Conservation (phyloP, 495 filamentous ascomycete species). For the Stereocaulon alpinum region DNA sequence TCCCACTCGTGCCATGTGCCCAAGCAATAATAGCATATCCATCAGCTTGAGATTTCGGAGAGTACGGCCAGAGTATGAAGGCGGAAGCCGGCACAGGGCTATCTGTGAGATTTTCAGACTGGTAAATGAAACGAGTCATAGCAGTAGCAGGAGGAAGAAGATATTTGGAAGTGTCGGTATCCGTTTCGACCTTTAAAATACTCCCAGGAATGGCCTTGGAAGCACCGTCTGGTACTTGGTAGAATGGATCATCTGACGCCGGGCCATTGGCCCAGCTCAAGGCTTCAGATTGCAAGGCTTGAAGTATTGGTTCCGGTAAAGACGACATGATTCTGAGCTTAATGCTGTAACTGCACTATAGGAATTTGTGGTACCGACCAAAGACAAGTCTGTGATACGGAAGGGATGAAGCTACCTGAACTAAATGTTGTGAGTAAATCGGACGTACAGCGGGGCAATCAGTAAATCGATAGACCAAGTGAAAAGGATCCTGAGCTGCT, state of each 20-base stretch:
- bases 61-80: neutral
- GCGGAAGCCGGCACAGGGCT: neutral
- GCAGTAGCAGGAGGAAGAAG: conserved; percentile 27
- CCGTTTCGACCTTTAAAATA: conserved; percentile 1
- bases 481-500: too few species aligned
- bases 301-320: too few species aligned
- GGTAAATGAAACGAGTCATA: conserved; percentile 40
- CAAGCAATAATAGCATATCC: conserved; percentile 31
- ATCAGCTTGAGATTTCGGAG: neutral
- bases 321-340: too few species aligned
- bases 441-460: too few species aligned
- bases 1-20: conserved; percentile 39
- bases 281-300: too few species aligned
- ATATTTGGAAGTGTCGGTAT: conserved; percentile 1
- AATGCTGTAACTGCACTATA: too few species aligned
- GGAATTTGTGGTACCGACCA: too few species aligned
- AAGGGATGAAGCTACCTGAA: too few species aligned
- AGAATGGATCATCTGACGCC: neutral
- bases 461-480: too few species aligned
- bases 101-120: conserved; percentile 34
- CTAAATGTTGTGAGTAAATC: too few species aligned
- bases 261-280: neutral
- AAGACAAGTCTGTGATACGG: too few species aligned
- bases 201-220: conserved; percentile 5
- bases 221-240: neutral